phyloP scores from a whole-genome alignment of 2,329 filamentous ascomycete genomes.

The Cordyceps cateniannulata region DNA sequence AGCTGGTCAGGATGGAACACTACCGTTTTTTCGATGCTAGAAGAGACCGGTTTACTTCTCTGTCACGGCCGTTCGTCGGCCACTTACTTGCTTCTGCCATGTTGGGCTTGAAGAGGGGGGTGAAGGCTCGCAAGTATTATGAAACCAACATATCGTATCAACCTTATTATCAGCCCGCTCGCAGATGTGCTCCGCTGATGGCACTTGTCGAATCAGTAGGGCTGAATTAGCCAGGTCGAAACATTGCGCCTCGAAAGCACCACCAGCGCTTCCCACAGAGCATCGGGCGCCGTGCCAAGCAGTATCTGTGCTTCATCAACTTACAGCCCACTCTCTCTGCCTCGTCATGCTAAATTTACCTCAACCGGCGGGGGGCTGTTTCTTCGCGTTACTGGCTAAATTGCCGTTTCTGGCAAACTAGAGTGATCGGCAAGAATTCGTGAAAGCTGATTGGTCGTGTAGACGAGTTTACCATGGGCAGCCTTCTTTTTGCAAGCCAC shows the following conservation, averaged over 20 bases:
- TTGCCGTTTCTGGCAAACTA: neutral
- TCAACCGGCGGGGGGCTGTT: neutral
- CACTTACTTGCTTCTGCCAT: no score
- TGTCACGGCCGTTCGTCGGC: no score
- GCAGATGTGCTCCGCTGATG: neutral
- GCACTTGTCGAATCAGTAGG: constrained; percentile 1
- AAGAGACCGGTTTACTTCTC: no score
- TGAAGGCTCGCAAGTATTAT: no score
- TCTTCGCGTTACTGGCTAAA: neutral
- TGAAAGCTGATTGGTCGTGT: constrained; percentile 6
- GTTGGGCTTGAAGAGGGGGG: no score
- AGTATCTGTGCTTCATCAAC: neutral
- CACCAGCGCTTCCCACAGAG: neutral
- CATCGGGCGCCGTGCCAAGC: neutral
- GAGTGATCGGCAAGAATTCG: neutral
- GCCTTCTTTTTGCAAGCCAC: neutral
- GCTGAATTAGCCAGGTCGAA: neutral
- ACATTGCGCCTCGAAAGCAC: neutral
- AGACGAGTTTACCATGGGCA: neutral
- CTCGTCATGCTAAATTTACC: neutral
- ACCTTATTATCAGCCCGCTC: neutral
- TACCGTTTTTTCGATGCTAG: no score
- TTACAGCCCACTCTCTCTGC: neutral
- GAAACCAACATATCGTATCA: no score
- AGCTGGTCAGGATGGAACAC: no score